Evolutionary conservation across 2,329 filamentous ascomycete species (phyloP).

Genomic region (Cladosporium oxysporum): DNA sequence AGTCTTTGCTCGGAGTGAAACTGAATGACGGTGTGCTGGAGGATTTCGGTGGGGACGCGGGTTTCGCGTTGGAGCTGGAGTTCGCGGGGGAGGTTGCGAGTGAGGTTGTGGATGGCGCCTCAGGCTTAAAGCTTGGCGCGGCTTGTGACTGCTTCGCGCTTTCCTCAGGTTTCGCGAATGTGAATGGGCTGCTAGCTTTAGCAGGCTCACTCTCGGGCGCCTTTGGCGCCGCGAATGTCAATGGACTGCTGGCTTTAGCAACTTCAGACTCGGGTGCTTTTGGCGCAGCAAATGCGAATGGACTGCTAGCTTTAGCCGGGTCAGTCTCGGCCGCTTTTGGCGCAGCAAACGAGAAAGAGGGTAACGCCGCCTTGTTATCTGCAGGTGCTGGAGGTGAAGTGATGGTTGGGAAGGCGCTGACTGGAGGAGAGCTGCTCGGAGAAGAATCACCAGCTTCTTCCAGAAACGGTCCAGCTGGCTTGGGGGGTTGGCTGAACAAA

Average conservation of each 20-base stretch:
- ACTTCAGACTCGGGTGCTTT: not conserved
- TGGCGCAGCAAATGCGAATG: not conserved
- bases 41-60: not conserved
- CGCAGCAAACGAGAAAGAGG: constrained; percentile 15
- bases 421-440: constrained; percentile 3
- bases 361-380: constrained; percentile 4
- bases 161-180: constrained; percentile 18
- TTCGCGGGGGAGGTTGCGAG: not conserved
- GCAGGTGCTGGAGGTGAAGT: not conserved
- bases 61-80: not conserved
- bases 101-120: constrained; percentile 15
- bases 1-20: constrained; percentile 16
- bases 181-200: not conserved
- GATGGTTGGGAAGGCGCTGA: not conserved
- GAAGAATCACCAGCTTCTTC: constrained; percentile 11
- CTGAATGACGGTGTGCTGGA: constrained; percentile 8
- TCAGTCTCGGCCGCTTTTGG: not conserved
- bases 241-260: not conserved
- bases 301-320: not conserved
- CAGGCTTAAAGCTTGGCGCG: constrained; percentile 13
- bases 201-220: not conserved
- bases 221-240: not conserved
- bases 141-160: not conserved
- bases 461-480: constrained; percentile 13
- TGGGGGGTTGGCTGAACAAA: constrained; percentile 8